Evolutionary conservation across 306 rosid genomes (phyloP), one percentile per base, ranked within the genome.

Genomic region (Fragaria iinumae): DNA sequence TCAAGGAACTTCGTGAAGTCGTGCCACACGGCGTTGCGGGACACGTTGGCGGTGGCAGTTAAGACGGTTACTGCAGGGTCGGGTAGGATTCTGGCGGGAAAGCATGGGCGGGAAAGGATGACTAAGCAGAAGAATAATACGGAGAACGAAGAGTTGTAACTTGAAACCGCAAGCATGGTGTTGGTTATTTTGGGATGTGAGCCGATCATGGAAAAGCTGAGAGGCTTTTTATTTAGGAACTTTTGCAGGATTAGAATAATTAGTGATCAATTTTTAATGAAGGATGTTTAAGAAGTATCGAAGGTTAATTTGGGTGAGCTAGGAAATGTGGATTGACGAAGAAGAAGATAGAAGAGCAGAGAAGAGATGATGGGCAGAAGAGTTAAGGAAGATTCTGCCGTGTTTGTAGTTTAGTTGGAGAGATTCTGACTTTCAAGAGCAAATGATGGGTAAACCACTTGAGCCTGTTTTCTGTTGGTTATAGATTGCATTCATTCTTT

Each of bases 321-420:
- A 41, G 83, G 74, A 44, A 39, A 55, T 69, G 76, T 85, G 49
- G 80, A 56, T n/a, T 44, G 50, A 71, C 16, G 75, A 69, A 53
- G 76, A 48, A 45, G 60, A 57, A 39, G 77, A 79, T 72, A 23
- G 77, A 81, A 72, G 47, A 43, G 75, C 73, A 73, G 69, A 64
- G 80, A 43, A 66, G n/a, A 66, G n/a, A 38, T 10, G 70, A 38
- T 38, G 48, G 81, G 49, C 39, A 76, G 75, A 76, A 75, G 86
- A 83, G 90, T 76, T 83, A 80, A 72, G 38, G 84, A 81, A 89
- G 91, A 88, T 91, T 91, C 95, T 90, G 84, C 73, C 89, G 79
- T 82, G 80, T 38, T 67, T 57, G 67, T 41, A 80, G 34, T 84
- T 85, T 80, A 27, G 64, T 78, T 73, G 76, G 87, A 65, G 83